phyloP scores from a whole-genome alignment of 2,329 filamentous ascomycete species.

The Pseudogymnoascus sp. region DNA sequence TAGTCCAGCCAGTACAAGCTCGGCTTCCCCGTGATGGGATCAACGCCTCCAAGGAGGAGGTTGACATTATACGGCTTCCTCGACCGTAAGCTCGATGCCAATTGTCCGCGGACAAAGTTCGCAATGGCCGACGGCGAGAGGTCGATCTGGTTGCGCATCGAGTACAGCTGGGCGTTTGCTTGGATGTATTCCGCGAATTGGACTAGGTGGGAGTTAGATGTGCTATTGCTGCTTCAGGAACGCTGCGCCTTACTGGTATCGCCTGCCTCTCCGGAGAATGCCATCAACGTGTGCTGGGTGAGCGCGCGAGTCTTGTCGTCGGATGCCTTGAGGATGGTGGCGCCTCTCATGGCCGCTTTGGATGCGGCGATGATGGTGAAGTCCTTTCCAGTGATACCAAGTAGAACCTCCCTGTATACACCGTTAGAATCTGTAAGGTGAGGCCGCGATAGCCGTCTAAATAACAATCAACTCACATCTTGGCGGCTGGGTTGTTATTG shows the following conservation, averaged over 20 bases:
- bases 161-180: slow-evolving; percentile 95
- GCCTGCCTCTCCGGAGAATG: slow-evolving; percentile 90
- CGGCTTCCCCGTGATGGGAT: slow-evolving; percentile 84
- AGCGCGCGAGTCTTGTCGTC: slow-evolving; percentile 94
- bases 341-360: slow-evolving; percentile 96
- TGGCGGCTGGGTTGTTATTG: slow-evolving; percentile 17
- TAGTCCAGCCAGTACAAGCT: slow-evolving; percentile 97
- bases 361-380: slow-evolving; percentile 96
- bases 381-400: slow-evolving; percentile 98
- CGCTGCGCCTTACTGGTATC: slow-evolving; percentile 62
- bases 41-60: slow-evolving; percentile 85
- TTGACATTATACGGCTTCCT: slow-evolving; percentile 96
- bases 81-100: slow-evolving; percentile 82
- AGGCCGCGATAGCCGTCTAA: slow-evolving; percentile 16
- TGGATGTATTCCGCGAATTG: slow-evolving; percentile 99
- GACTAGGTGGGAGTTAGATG: slow-evolving; percentile 43
- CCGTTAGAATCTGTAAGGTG: slow-evolving; percentile 5
- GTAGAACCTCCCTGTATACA: slow-evolving; percentile 75
- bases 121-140: slow-evolving; percentile 82
- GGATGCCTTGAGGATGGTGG: slow-evolving; percentile 85
- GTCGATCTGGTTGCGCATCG: slow-evolving; percentile 93
- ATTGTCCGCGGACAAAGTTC: slow-evolving; percentile 87
- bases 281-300: slow-evolving; percentile 91
- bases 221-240: background rate
- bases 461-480: slow-evolving; percentile 25